phyloP scores from a whole-genome alignment of 768 basidiomycete species.

The Russula griseocarnosa region DNA sequence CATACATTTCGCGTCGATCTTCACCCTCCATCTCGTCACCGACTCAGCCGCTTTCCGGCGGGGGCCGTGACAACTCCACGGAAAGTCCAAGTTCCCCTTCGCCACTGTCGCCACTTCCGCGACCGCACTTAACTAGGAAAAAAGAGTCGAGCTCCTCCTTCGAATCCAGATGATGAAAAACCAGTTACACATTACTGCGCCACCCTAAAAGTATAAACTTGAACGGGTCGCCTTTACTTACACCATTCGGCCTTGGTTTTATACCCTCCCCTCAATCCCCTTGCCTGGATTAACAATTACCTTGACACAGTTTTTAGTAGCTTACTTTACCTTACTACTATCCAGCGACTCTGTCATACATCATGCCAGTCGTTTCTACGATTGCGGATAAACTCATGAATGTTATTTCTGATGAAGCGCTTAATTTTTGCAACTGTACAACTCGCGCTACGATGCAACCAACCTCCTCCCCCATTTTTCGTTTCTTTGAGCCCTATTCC shows the following conservation, averaged over 20 bases:
- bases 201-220: not conserved
- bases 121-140: slow-evolving; percentile 12
- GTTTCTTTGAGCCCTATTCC: not conserved
- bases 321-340: not conserved
- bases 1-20: slow-evolving; percentile 56
- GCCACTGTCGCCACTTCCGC: slow-evolving; percentile 15
- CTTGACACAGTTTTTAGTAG: not conserved
- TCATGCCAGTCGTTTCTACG: not conserved
- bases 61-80: not conserved
- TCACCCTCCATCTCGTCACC: slow-evolving; percentile 36
- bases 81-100: slow-evolving; percentile 13
- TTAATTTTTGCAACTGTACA: not conserved
- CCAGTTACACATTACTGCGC: not conserved
- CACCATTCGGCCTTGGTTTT: not conserved
- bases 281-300: not conserved
- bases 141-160: slow-evolving; percentile 15
- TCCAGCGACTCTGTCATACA: slow-evolving; percentile 3
- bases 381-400: not conserved
- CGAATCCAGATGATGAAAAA: slow-evolving; percentile 14
- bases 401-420: slow-evolving; percentile 3
- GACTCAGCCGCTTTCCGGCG: not conserved
- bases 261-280: slow-evolving; percentile 5
- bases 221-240: not conserved
- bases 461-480: not conserved
- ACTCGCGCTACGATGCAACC: not conserved